Evolutionary conservation across 2,329 filamentous ascomycete species (phyloP).

Genomic region (Fusarium sp.): DNA sequence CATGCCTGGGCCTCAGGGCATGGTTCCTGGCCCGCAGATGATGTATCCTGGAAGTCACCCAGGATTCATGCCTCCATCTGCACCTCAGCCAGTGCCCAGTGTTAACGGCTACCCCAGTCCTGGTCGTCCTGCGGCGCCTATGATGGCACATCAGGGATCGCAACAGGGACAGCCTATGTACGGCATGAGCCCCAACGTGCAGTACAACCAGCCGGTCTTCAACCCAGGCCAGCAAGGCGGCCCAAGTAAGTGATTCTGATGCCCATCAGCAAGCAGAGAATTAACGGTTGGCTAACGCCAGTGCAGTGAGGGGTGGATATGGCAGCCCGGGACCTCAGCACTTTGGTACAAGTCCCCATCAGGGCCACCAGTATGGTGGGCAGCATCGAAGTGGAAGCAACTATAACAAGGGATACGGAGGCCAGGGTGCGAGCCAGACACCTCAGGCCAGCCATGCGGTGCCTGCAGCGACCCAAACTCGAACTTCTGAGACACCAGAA

Average conservation of each 20-base stretch:
- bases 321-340: constrained; percentile 71
- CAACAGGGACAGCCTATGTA: constrained; percentile 87
- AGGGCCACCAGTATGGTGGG: constrained; percentile 72
- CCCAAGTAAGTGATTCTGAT: constrained; percentile 73
- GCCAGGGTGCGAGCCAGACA: constrained; percentile 59
- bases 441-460: constrained; percentile 54
- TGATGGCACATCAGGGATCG: constrained; percentile 96
- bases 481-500: constrained; percentile 57
- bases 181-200: constrained; percentile 81
- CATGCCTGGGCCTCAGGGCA: constrained; percentile 78
- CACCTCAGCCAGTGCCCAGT: constrained; percentile 72
- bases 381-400: constrained; percentile 69
- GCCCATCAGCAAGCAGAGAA: constrained; percentile 18
- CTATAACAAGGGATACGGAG: constrained; percentile 66
- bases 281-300: constrained; percentile 57
- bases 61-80: constrained; percentile 74
- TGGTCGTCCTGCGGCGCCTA: constrained; percentile 80
- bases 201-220: constrained; percentile 81
- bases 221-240: constrained; percentile 74
- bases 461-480: constrained; percentile 52
- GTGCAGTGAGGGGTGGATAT: constrained; percentile 72
- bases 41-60: constrained; percentile 80
- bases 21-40: constrained; percentile 79
- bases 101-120: constrained; percentile 90
- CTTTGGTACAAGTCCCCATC: constrained; percentile 75